phyloP scores from a whole-genome alignment of 495 filamentous ascomycete genomes.

The Talaromyces proteolyticus region DNA sequence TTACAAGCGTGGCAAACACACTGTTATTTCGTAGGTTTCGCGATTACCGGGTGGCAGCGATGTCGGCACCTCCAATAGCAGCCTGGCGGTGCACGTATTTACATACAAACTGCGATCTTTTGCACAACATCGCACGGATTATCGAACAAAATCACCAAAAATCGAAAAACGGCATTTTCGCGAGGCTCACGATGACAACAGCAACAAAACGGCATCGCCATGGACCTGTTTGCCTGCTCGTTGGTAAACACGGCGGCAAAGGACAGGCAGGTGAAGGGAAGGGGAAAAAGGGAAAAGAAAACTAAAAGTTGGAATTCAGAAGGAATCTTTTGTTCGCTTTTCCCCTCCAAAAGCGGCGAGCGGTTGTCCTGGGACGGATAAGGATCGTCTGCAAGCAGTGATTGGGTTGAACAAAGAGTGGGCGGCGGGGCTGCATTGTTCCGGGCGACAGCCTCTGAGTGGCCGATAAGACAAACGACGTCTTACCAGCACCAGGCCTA shows the following conservation, averaged over 20 bases:
- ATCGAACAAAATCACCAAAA: too few relatives aligned
- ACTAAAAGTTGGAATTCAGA: conserved; percentile 11
- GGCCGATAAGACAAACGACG: conserved; percentile 11
- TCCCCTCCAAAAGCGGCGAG: conserved; percentile 35
- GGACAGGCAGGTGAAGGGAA: not conserved
- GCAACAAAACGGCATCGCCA: too few relatives aligned
- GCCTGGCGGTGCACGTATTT: too few relatives aligned
- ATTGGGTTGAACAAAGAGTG: conserved; percentile 20
- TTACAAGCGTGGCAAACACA: too few relatives aligned
- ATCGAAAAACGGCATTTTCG: too few relatives aligned
- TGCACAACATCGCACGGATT: too few relatives aligned
- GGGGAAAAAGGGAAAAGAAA: conserved; percentile 20
- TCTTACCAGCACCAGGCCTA: not conserved
- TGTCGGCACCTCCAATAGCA: too few relatives aligned
- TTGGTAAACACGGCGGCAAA: not conserved
- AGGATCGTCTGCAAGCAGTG: conserved; percentile 17
- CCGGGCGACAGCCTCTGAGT: conserved; percentile 28
- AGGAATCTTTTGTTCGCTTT: conserved; percentile 38
- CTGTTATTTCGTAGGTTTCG: too few relatives aligned
- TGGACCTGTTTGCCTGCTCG: too few relatives aligned
- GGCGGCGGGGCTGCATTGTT: conserved; percentile 16
- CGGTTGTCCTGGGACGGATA: conserved; percentile 25
- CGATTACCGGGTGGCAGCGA: too few relatives aligned
- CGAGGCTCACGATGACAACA: too few relatives aligned
- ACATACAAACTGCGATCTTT: too few relatives aligned